phyloP scores from a whole-genome alignment of 495 filamentous ascomycete species.

The Aspergillus nanangensis region DNA sequence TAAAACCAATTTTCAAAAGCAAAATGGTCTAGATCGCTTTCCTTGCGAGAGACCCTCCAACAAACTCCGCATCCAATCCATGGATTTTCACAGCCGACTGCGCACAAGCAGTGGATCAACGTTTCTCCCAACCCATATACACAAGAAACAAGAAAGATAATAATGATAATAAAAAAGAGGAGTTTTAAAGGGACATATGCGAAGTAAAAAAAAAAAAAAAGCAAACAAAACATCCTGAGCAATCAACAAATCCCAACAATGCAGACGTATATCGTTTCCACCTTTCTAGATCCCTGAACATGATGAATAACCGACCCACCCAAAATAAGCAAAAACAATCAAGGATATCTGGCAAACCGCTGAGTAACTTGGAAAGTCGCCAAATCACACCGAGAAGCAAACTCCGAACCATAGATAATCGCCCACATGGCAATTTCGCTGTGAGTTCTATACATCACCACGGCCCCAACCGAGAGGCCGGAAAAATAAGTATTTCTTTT shows the following conservation, averaged over 20 bases:
- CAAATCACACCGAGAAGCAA: conserved; percentile 29
- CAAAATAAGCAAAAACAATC: conserved; percentile 24
- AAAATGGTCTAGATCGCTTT: conserved; percentile 35
- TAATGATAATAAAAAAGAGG: too few species aligned
- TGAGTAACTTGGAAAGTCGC: conserved; percentile 28
- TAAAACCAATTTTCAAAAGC: conserved; percentile 25
- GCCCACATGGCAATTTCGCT: conserved; percentile 37
- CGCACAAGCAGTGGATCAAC: conserved; percentile 31
- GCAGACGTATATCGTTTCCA: conserved; percentile 54
- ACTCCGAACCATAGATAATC: conserved; percentile 35
- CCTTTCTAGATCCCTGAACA: conserved; percentile 47
- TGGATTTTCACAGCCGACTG: conserved; percentile 39
- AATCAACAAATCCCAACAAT: conserved; percentile 45
- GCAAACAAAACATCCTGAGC: conserved; percentile 26
- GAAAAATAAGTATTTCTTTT: conserved; percentile 24
- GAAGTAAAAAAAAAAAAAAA: conserved; percentile 24
- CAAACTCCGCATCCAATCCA: conserved; percentile 42
- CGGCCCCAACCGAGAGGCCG: conserved; percentile 25
- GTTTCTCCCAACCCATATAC: conserved; percentile 39
- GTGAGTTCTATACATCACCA: conserved; percentile 46
- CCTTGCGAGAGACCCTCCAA: conserved; percentile 30
- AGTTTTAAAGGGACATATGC: conserved; percentile 21
- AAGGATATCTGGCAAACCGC: conserved; percentile 31
- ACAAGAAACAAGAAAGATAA: conserved; percentile 29
- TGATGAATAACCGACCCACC: conserved; percentile 32